Base-by-base conservation (phyloP, 768 basidiomycete genomes). In the Russula lepida region DNA sequence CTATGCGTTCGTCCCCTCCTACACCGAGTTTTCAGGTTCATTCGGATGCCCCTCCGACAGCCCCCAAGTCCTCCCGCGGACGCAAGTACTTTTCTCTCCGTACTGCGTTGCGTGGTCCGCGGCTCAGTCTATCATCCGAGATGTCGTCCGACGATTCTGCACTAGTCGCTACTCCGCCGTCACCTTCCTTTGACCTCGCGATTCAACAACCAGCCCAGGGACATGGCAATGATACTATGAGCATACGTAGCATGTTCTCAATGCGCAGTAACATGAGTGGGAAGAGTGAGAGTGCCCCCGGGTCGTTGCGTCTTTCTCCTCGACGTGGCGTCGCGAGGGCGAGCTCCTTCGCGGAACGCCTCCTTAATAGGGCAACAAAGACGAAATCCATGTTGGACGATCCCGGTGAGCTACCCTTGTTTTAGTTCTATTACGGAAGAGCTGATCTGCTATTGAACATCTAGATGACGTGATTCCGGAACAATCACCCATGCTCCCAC, bases 131-230 rank as follows among this genome's bases (percentile, higher is more conserved):
- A 23, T 81, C 79, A 1, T 84, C 83, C 2, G 81, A 83, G 64
- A 71, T 84, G 57, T 88, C 85, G 0, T 85, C 84, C 6, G 86
- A 89, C 64, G 86, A 88, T 66, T 86, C 84, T 27, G 77, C 77
- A 33, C 74, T 79, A 23, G 78, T 84, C n/a, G 72, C 77, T 6
- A 85, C 83, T 21, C 86, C 86, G 30, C 78, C 84, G 75, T 84
- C 61, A 21, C 63, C 65, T 53, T 74, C 62, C 15, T 74, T 52
- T 55, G 58, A 62, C 47, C 41, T 54, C 56, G 66, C 66, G 59
- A 69, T 60, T 52, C 28, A 64, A 19, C 50, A 60, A 63, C 37
- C 70, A 62, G 1, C 47, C 32, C 54, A 58, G 21, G 47, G 53
- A 43, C 58, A 58, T 27, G 47, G 55, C 15, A 54, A 60, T 54